Conservation (phyloP, 116 monocot genomes). For the Iris pallida region DNA sequence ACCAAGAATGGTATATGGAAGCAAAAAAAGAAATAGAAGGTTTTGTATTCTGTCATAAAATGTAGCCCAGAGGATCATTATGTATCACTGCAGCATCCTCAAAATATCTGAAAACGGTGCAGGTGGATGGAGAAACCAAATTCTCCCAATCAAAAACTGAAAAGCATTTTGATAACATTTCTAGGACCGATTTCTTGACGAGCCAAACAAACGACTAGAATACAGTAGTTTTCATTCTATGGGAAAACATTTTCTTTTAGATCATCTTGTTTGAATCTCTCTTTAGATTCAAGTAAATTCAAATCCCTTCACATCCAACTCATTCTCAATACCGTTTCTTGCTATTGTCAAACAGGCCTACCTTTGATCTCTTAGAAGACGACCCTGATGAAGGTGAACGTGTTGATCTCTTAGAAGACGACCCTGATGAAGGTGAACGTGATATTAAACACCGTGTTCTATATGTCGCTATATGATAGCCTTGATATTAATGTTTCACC, state of each 20-base stretch:
- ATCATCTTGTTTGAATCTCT: constrained; percentile 4
- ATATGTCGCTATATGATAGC: background rate
- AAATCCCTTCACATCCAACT: background rate
- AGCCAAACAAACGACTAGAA: too few species aligned
- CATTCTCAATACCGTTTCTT: background rate
- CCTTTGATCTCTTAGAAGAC: constrained; percentile 65
- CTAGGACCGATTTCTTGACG: too few species aligned
- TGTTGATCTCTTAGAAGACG: too few species aligned
- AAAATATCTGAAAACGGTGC: too few species aligned
- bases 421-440: background rate
- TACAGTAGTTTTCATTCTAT: too few species aligned
- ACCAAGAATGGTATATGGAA: background rate
- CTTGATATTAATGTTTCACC: constrained; percentile 1
- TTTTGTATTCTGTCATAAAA: too few species aligned
- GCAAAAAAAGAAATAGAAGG: background rate
- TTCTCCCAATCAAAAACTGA: too few species aligned
- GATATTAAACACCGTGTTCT: background rate
- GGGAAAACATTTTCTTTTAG: background rate
- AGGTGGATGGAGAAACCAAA: too few species aligned
- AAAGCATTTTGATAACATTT: too few species aligned
- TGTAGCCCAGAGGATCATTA: too few species aligned
- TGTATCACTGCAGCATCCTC: background rate
- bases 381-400: constrained; percentile 45
- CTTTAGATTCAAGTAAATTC: background rate
- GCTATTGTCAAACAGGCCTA: constrained; percentile 47